phyloP scores from a whole-genome alignment of 257 asterid genomes.

The Solanum clarkiae region DNA sequence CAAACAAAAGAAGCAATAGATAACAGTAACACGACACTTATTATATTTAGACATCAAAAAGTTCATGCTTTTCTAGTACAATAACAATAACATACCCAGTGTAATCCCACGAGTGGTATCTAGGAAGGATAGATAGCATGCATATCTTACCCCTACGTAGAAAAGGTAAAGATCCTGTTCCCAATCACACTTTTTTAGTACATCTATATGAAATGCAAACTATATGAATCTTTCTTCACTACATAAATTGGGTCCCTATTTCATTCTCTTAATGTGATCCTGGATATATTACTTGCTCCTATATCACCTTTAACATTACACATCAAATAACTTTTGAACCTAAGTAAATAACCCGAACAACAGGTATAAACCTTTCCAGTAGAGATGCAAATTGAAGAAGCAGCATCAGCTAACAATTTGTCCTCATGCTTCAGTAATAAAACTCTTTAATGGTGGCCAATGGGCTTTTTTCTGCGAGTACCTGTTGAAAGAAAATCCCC shows the following conservation, averaged over 20 bases:
- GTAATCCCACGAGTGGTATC: neutral
- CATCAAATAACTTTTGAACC: neutral
- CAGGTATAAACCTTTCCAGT: neutral
- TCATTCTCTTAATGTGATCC: neutral
- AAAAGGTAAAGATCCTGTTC: neutral
- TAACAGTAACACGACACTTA: neutral
- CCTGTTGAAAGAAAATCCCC: constrained; percentile 7
- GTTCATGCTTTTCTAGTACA: neutral
- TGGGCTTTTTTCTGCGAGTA: constrained; percentile 18
- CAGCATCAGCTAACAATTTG: neutral
- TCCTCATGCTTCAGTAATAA: neutral
- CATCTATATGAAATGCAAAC: neutral
- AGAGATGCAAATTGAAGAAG: neutral
- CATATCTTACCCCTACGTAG: neutral
- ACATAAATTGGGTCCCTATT: neutral
- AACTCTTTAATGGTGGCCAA: neutral
- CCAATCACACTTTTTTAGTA: neutral
- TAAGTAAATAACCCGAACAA: neutral
- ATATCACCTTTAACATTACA: neutral
- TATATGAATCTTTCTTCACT: neutral
- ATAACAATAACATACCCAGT: neutral
- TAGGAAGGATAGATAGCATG: neutral
- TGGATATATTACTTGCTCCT: neutral
- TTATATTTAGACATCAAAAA: neutral
- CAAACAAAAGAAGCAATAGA: too few species aligned